Base-by-base conservation (phyloP, 805 yeast genomes). In the Debaryomyces castellii region DNA sequence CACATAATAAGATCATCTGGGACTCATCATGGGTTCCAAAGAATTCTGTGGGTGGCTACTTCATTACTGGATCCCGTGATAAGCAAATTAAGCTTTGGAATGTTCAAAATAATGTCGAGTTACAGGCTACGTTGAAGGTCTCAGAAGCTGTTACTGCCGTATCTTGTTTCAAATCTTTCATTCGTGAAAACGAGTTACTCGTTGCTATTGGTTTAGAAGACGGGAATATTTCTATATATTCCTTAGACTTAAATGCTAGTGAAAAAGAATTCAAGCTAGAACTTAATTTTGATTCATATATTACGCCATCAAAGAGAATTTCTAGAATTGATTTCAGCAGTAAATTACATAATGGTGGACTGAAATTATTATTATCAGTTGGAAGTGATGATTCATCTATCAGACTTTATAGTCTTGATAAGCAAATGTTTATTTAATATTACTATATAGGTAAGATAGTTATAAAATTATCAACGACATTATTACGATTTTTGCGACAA, bases 1-100 rank as follows among this genome's bases (percentile, higher is more conserved):
- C 97, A 0, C 99, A 95, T 60, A 65, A 85, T 1, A 81, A 97
- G 64, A 92, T 94, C 55, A 81, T 94, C 36, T 95, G 99, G 99
- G 98, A 94, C 67, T 84, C 92, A 60, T 79, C 87, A 32, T 94
- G 97, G 96, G 70, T 83, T 0, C 89, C 90, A 4, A 11, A 16
- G 6, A 48, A 57, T n/a, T 30, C 45, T 3, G 52, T 54, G 10
- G 61, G 60, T 3, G 40, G 50, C 20, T 61, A 62, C n/a, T 91
- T 92, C 58, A 75, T 87, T 12, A 91, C 97, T 0, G 95, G 85
- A 0, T 85, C 96, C 2, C 80, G 99, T 63, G 99, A 94, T 63
- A 87, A 84, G 58, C 77, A 82, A 2, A 62, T 91, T 41, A 88
- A 87, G 58, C 68, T 83, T 14, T 91, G 97, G 97, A 66, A 67